Evolutionary conservation across 2,329 filamentous ascomycete genomes (phyloP), one percentile per base, ranked within the genome.

Genomic region (Claviceps sp.): DNA sequence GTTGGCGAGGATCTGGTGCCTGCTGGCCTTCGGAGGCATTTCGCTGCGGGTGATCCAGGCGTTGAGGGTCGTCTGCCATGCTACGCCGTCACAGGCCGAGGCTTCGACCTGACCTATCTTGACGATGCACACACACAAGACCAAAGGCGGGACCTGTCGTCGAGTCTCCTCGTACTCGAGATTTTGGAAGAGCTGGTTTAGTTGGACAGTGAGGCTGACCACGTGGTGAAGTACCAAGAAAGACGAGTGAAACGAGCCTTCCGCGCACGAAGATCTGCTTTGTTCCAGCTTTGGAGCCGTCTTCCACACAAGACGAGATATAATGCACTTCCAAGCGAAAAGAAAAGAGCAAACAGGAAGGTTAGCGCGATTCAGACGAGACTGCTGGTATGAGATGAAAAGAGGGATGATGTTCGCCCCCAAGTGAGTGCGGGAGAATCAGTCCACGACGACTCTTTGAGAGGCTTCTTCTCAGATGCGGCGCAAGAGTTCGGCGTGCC

Each of bases 21-120:
- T 52, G 47, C 48, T 55, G 50, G 41, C 73, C 70, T 60, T 72
- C 68, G 57, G 62, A 58, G 53, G 60, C 63, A 53, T 55, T 60
- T 44, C 64, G 64, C 60, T 64, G 65, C 56, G 63, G 60, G 63
- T 68, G 65, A 52, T 68, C 64, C 57, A 65, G 64, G 58, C 64
- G 65, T 58, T 65, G 64, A 54, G 61, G 64, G 58, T 69, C 66
- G 63, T 68, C 66, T 59, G 66, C 66, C 66, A 69, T 69, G 60
- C 65, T 68, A 61, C 61, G 64, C 59, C 56, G 50, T 47, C 48
- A 50, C 44, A 51, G 50, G 49, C 48, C 19, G 26, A 53, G 57
- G 58, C 54, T 56, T 55, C 56, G 53, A 54, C 57, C 52, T 53
- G 58, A 58, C 60, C 62, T 55, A 60, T 59, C 55, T 59, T 59